A percentile compares a stretch with the other conserved stretches of the same genome.
Conservation (phyloP, 768 basidiomycete genomes). For the Rhizopogon roseolus region DNA sequence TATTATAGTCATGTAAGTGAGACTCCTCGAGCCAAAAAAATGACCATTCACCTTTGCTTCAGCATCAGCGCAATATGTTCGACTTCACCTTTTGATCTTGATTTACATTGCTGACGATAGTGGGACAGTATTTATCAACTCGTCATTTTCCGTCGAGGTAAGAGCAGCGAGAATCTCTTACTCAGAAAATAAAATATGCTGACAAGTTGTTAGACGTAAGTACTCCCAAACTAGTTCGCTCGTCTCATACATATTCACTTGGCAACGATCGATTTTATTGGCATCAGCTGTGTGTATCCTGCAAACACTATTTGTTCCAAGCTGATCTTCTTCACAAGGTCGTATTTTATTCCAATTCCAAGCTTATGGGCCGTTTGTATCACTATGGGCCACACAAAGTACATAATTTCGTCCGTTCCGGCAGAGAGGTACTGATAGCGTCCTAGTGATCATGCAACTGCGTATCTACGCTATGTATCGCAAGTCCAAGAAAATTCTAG, state of each 20-base stretch:
- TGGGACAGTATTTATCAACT: conserved; percentile 1
- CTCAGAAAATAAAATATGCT: background rate
- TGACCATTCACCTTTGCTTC: background rate
- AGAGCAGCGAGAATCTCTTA: background rate
- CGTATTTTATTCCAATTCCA: conserved; percentile 5
- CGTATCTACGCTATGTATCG: conserved; percentile 8
- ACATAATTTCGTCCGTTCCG: background rate
- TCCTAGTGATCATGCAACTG: conserved; percentile 5
- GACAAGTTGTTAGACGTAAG: conserved; percentile 1
- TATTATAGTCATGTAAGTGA: conserved; percentile 1
- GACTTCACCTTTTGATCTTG: background rate
- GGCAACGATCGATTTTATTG: background rate
- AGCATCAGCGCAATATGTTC: conserved; percentile 5
- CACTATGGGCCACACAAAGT: conserved; percentile 7
- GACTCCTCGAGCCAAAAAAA: background rate
- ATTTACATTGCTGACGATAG: background rate
- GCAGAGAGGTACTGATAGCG: background rate
- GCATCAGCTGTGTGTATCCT: background rate
- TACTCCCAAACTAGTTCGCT: background rate
- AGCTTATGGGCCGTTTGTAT: conserved; percentile 5
- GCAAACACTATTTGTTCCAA: background rate
- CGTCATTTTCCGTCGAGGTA: conserved; percentile 5
- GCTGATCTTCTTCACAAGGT: background rate
- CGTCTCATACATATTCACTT: background rate
- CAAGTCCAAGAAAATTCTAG: conserved; percentile 4